A percentile compares a stretch with the other conserved stretches of the same genome.
Conservation (phyloP, 805 yeast genomes). For the Metschnikowia amazonensis region DNA sequence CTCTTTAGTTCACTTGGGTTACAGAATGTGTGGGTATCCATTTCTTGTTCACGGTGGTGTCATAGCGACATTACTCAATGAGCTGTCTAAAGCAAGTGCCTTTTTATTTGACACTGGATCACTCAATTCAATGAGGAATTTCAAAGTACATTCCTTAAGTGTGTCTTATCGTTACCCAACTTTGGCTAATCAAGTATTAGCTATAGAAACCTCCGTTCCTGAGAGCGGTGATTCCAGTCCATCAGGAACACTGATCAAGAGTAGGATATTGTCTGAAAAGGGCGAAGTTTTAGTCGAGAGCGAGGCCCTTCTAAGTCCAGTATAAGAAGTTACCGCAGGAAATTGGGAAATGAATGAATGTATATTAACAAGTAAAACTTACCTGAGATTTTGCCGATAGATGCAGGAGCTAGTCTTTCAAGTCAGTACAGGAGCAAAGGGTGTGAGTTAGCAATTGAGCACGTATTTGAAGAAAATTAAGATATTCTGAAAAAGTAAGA, state of each 20-base stretch:
- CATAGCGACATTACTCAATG: constrained; percentile 75
- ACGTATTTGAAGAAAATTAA: not conserved
- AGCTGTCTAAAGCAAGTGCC: constrained; percentile 58
- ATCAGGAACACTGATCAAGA: constrained; percentile 39
- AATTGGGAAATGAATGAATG: not conserved
- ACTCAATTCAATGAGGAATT: constrained; percentile 36
- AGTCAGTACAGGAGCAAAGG: no score
- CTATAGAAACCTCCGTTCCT: constrained; percentile 47
- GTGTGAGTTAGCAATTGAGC: no score
- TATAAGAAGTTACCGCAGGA: not conserved
- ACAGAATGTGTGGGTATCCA: constrained; percentile 80
- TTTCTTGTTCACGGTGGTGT: constrained; percentile 87
- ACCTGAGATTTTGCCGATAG: not conserved
- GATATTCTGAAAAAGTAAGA: not conserved
- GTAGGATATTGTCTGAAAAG: constrained; percentile 49
- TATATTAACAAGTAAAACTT: not conserved
- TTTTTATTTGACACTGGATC: constrained; percentile 30
- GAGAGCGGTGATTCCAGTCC: constrained; percentile 18
- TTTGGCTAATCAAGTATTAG: constrained; percentile 70
- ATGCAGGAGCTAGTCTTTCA: no score
- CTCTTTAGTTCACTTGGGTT: constrained; percentile 72
- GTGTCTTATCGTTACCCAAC: constrained; percentile 68
- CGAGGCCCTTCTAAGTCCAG: not conserved
- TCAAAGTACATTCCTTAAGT: constrained; percentile 42
- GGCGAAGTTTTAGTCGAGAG: constrained; percentile 56